Conservation (phyloP, 108 stramenopile species). For the Skeletonema potamos region DNA sequence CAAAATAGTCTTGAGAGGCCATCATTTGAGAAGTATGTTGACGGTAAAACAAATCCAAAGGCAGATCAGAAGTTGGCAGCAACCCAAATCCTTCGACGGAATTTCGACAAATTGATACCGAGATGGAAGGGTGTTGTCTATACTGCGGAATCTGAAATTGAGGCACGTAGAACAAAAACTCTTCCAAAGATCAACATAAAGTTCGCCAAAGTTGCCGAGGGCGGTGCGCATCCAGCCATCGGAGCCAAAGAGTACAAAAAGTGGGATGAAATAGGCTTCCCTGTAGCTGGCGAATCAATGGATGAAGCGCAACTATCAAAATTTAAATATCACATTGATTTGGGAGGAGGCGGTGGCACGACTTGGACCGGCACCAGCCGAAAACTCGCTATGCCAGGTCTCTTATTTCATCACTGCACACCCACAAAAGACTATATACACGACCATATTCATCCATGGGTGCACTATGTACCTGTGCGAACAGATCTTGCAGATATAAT, state of each 20-base stretch:
- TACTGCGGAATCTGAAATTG: slow-evolving; percentile 1
- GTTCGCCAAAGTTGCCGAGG: neutral
- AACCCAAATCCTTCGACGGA: neutral
- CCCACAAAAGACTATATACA: slow-evolving; percentile 17
- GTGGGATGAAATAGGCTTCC: slow-evolving; percentile 1
- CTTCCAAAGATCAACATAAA: neutral
- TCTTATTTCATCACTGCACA: slow-evolving; percentile 20
- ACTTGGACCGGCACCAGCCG: neutral
- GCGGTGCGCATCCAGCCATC: neutral
- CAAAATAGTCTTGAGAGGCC: neutral
- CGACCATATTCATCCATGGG: slow-evolving; percentile 13
- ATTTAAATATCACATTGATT: slow-evolving; percentile 34
- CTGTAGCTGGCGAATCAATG: slow-evolving; percentile 6
- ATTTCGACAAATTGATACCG: neutral
- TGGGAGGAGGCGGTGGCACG: slow-evolving; percentile 29
- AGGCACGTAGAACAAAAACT: neutral
- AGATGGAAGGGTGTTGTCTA: neutral
- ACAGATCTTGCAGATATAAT: slow-evolving; percentile 1
- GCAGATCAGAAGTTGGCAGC: neutral
- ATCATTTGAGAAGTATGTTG: neutral
- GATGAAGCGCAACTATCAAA: neutral
- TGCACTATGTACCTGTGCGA: slow-evolving; percentile 18
- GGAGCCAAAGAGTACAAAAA: neutral
- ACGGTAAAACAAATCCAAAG: neutral
- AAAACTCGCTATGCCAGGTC: slow-evolving; percentile 18